Conservation (phyloP, 1,284 basidiomycete genomes). For the Chalciporus piperatoides region DNA sequence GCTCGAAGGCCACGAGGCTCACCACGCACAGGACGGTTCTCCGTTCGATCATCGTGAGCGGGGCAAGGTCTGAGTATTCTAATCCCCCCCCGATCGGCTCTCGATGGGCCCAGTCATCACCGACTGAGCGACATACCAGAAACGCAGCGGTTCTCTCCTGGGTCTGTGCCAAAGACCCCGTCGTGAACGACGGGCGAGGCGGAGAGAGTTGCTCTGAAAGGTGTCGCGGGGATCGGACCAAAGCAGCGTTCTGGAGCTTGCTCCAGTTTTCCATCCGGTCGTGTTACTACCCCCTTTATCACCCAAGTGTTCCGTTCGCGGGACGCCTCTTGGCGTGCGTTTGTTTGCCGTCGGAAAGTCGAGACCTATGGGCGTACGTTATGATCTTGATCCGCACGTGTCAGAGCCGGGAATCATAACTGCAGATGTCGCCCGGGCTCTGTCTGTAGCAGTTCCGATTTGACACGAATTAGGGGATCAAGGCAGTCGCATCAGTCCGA, state of each 20-base stretch:
- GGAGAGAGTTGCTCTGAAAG: slow-evolving; percentile 6
- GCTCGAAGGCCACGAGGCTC: slow-evolving; percentile 10
- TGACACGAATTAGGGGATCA: too few species aligned
- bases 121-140: slow-evolving; percentile 11
- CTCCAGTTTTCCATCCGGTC: neutral
- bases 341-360: too few species aligned
- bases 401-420: too few species aligned
- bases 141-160: neutral
- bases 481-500: too few species aligned
- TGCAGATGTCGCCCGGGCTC: too few species aligned
- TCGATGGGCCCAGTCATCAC: slow-evolving; percentile 8
- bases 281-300: slow-evolving; percentile 4
- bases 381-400: too few species aligned
- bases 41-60: slow-evolving; percentile 9
- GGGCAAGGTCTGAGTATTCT: slow-evolving; percentile 9
- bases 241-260: neutral
- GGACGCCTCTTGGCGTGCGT: neutral
- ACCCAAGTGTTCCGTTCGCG: slow-evolving; percentile 1
- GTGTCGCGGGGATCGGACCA: slow-evolving; percentile 12
- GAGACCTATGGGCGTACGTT: too few species aligned
- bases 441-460: too few species aligned
- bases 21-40: slow-evolving; percentile 5
- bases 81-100: slow-evolving; percentile 14
- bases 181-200: slow-evolving; percentile 2
- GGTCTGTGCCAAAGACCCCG: slow-evolving; percentile 6